phyloP scores from a whole-genome alignment of 495 filamentous ascomycete genomes.

The Podospora anserina region DNA sequence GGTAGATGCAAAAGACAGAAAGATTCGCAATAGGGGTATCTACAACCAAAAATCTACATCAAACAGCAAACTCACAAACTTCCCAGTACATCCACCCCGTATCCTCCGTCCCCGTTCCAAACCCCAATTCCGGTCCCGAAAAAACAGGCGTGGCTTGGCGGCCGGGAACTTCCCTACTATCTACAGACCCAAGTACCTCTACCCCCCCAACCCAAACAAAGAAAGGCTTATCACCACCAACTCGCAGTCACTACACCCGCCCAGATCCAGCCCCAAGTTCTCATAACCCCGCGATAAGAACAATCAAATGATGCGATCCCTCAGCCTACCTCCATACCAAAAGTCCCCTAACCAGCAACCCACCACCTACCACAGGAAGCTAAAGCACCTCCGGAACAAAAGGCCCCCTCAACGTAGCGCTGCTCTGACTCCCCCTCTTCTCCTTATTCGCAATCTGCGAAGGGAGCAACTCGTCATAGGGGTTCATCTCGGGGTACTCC shows the following conservation, averaged over 20 bases:
- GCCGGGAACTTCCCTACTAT: not conserved
- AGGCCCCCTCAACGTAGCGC: constrained; percentile 14
- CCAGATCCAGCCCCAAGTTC: no score
- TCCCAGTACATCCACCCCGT: not conserved
- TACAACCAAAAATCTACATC: not conserved
- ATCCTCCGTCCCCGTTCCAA: not conserved
- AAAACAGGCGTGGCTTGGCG: not conserved
- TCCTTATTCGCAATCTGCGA: not conserved
- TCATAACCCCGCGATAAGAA: no score
- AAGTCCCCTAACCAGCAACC: no score
- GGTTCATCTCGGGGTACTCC: constrained; percentile 26
- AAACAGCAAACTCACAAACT: not conserved
- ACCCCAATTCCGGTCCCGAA: not conserved
- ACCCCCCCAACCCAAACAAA: not conserved
- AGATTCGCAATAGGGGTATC: not conserved
- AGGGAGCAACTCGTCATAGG: constrained; percentile 3
- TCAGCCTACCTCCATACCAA: no score
- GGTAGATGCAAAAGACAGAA: not conserved
- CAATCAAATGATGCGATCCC: no score
- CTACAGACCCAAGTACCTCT: not conserved
- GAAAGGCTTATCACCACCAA: not conserved
- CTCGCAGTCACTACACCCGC: no score
- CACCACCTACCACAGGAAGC: no score
- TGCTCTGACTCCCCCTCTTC: not conserved
- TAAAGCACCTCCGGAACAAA: constrained; percentile 9